Percentiles rank a stretch among this genome's conserved stretches.
phyloP scores from a whole-genome alignment of 169 alveolate genomes.

The Cryptosporidium ubiquitum region DNA sequence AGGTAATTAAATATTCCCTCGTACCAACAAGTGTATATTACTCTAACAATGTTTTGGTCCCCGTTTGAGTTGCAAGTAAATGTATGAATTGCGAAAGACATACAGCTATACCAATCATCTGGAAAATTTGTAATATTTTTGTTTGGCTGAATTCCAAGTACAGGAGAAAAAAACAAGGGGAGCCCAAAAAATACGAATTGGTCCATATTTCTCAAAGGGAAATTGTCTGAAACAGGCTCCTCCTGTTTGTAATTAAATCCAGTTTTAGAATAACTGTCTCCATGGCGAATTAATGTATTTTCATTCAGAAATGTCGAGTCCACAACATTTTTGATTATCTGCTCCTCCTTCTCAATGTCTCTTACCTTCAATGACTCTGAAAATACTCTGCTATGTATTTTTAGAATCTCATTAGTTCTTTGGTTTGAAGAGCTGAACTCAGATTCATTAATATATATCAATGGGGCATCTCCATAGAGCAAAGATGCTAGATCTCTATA shows the following conservation, averaged over 20 bases:
- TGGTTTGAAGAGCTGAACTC: constrained; percentile 21
- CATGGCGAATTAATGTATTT: background rate
- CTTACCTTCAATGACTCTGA: constrained; percentile 44
- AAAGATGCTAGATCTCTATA: constrained; percentile 49
- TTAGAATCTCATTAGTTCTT: constrained; percentile 51
- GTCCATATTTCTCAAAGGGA: constrained; percentile 16
- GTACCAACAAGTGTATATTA: constrained; percentile 61
- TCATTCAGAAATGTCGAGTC: background rate
- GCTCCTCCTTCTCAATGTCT: constrained; percentile 63
- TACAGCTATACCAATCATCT: constrained; percentile 56
- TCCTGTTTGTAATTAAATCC: background rate
- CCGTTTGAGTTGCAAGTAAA: background rate
- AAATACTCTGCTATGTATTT: constrained; percentile 45
- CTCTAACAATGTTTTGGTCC: background rate
- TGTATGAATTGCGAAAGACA: constrained; percentile 19
- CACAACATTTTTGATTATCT: constrained; percentile 1
- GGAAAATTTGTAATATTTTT: constrained; percentile 30
- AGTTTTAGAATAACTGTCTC: background rate
- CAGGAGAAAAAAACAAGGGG: constrained; percentile 16
- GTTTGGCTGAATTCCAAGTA: constrained; percentile 21
- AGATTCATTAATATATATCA: constrained; percentile 24
- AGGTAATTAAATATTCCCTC: constrained; percentile 45
- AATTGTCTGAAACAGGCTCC: background rate
- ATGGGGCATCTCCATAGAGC: constrained; percentile 61
- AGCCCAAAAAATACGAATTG: constrained; percentile 13